phyloP scores from a whole-genome alignment of 2,329 filamentous ascomycete species.

The Cercospora brassicicola region DNA sequence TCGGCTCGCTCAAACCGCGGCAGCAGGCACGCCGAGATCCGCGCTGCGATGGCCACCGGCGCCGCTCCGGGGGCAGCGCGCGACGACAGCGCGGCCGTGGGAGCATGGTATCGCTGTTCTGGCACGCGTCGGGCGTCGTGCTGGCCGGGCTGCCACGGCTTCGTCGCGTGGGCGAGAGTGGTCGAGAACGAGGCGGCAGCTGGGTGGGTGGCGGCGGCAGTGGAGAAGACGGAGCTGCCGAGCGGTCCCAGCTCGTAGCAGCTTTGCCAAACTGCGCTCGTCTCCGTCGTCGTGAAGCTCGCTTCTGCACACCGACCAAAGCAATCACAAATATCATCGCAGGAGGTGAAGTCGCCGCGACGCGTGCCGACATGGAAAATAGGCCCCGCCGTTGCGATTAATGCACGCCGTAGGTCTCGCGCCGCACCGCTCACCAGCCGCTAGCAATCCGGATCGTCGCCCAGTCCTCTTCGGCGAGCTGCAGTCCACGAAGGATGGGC shows the following conservation, averaged over 20 bases:
- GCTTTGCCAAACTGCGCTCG: neutral
- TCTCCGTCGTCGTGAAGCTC: neutral
- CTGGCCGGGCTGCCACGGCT: neutral
- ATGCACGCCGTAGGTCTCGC: neutral
- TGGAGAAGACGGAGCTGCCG: neutral
- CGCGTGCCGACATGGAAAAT: neutral
- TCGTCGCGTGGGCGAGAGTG: neutral
- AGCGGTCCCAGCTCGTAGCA: neutral
- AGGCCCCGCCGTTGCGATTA: neutral
- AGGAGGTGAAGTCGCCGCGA: neutral
- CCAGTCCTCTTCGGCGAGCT: neutral
- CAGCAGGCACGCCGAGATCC: neutral
- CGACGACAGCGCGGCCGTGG: neutral
- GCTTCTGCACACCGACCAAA: neutral
- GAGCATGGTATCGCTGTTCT: neutral
- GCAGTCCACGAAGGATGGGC: neutral
- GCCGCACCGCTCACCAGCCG: neutral
- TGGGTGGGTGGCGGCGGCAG: neutral
- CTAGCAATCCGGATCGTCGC: neutral
- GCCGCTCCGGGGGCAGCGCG: neutral
- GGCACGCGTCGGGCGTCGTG: neutral
- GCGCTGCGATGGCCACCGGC: neutral
- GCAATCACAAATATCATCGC: neutral
- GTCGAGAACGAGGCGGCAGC: neutral
- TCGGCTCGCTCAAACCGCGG: conserved; percentile 1